These are phyloP conservation scores for Annulohypoxylon stygium DNA, from an alignment of 495 filamentous ascomycete species.

Conservation along the genomic window DNA sequence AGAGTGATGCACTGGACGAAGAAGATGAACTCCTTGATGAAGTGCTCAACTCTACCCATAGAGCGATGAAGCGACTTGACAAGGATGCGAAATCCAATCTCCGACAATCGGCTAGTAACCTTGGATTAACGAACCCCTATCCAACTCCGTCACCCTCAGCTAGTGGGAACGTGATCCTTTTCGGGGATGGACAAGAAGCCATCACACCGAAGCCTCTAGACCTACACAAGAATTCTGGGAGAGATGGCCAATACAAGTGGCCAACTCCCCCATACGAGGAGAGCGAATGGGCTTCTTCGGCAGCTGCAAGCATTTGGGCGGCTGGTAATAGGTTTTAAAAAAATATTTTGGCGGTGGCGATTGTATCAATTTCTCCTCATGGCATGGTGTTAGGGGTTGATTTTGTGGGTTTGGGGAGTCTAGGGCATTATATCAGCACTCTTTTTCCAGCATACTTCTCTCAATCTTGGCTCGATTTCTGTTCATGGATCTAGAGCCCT, in stretches of 20 bases:
- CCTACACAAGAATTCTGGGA: slow-evolving; percentile 62
- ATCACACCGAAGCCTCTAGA: slow-evolving; percentile 70
- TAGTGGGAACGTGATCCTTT: slow-evolving; percentile 78
- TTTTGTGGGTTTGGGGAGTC: slow-evolving; percentile 45
- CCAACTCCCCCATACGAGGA: slow-evolving; percentile 95
- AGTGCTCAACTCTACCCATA: slow-evolving; percentile 66
- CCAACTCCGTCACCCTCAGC: slow-evolving; percentile 92
- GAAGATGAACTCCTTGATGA: slow-evolving; percentile 96
- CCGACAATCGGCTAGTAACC: slow-evolving; percentile 69
- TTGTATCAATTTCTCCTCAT: slow-evolving; percentile 48
- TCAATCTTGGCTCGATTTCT: slow-evolving; percentile 51
- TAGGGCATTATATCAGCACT: slow-evolving; percentile 46
- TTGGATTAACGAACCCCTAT: slow-evolving; percentile 81
- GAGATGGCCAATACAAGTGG: slow-evolving; percentile 76
- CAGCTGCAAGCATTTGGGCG: slow-evolving; percentile 80
- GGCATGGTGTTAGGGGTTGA: slow-evolving; percentile 48
- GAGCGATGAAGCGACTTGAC: slow-evolving; percentile 65
- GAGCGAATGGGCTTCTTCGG: slow-evolving; percentile 87
- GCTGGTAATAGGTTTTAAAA: slow-evolving; percentile 69
- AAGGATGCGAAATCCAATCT: slow-evolving; percentile 63
- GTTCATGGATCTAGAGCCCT: slow-evolving; percentile 47
- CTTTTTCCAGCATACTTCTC: slow-evolving; percentile 47
- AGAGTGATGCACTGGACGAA: slow-evolving; percentile 95
- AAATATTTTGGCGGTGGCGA: slow-evolving; percentile 36
- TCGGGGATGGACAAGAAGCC: slow-evolving; percentile 73